Percentiles rank a stretch among this genome's conserved stretches.
These are phyloP conservation scores for Colletotrichum lupini DNA, from an alignment of 2,329 filamentous ascomycete genomes.

Conservation along the genomic window DNA sequence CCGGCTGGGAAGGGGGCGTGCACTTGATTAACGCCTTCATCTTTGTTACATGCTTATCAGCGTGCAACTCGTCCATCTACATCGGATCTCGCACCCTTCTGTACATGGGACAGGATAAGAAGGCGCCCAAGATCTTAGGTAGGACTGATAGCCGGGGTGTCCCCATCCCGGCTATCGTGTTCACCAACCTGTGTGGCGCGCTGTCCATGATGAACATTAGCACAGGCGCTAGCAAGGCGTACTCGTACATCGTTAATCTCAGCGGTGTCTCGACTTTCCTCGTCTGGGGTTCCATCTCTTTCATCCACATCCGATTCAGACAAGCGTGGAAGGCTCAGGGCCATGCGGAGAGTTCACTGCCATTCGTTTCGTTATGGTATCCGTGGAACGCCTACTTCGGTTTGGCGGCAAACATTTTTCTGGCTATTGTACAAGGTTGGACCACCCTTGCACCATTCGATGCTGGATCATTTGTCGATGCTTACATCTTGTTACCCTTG, in stretches of 20 bases:
- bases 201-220: constrained; percentile 81
- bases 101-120: constrained; percentile 79
- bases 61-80: constrained; percentile 81
- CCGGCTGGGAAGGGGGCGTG: constrained; percentile 78
- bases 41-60: constrained; percentile 76
- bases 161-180: constrained; percentile 69
- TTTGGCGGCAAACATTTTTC: constrained; percentile 66
- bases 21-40: constrained; percentile 85
- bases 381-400: constrained; percentile 71
- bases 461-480: constrained; percentile 70
- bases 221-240: constrained; percentile 73
- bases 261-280: constrained; percentile 77
- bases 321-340: constrained; percentile 70
- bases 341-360: constrained; percentile 62
- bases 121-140: constrained; percentile 76
- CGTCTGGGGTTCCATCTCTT: constrained; percentile 77
- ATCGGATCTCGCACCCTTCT: constrained; percentile 80
- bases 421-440: constrained; percentile 72
- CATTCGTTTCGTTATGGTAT: constrained; percentile 65
- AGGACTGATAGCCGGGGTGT: constrained; percentile 74
- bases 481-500: constrained; percentile 70
- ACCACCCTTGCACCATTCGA: constrained; percentile 68
- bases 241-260: constrained; percentile 76
- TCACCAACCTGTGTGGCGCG: constrained; percentile 77
- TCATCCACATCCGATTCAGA: constrained; percentile 79